Evolutionary conservation across 2,329 filamentous ascomycete species (phyloP).

Genomic region (Aspergillus ochraceoroseus): DNA sequence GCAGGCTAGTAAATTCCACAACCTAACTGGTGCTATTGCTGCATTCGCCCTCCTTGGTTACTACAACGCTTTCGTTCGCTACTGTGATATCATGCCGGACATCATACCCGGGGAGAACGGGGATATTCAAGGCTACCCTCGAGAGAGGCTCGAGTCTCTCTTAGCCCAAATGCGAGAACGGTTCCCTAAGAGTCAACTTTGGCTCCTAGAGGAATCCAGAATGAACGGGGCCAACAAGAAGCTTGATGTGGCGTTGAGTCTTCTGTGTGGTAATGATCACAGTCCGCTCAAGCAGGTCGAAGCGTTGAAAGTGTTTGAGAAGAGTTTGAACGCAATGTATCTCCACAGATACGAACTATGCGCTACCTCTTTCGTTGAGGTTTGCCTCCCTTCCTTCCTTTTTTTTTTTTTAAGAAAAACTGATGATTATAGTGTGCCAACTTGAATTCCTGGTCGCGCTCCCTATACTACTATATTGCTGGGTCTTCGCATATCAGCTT

Average conservation of each 20-base stretch:
- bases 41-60: constrained; percentile 76
- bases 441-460: constrained; percentile 86
- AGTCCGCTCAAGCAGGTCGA: constrained; percentile 83
- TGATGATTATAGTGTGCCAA: constrained; percentile 55
- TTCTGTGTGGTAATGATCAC: constrained; percentile 56
- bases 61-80: constrained; percentile 80
- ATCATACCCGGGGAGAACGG: constrained; percentile 42
- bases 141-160: constrained; percentile 60
- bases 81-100: constrained; percentile 77
- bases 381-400: constrained; percentile 26
- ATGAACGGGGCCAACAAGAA: constrained; percentile 64
- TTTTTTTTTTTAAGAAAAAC: neutral
- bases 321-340: constrained; percentile 72
- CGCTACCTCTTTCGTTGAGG: constrained; percentile 65
- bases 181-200: constrained; percentile 78
- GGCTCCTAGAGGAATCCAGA: constrained; percentile 82
- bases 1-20: constrained; percentile 78
- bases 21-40: constrained; percentile 88
- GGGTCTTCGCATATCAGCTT: constrained; percentile 73
- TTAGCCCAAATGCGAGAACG: constrained; percentile 67
- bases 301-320: constrained; percentile 79
- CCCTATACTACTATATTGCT: constrained; percentile 83
- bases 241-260: constrained; percentile 61
- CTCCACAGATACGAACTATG: constrained; percentile 70
- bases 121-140: constrained; percentile 67